Evolutionary conservation across 164 flowering plant species (phyloP).

Genomic region (Warburgia ugandensis): DNA sequence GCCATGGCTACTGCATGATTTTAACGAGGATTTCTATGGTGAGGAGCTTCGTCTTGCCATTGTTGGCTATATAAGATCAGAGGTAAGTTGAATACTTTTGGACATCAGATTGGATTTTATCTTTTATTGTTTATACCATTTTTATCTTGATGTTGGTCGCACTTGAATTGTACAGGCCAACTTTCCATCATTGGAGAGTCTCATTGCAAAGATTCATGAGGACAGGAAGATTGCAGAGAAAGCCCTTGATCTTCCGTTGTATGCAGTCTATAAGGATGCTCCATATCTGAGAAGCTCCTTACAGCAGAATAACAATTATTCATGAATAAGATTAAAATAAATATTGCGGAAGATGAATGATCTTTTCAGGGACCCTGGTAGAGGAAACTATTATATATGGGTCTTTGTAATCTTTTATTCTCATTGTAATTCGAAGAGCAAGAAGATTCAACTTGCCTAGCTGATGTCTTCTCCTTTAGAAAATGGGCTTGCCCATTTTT

Average conservation of each 20-base stretch:
- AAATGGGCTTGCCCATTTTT: no score
- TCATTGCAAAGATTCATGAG: conserved; percentile 66
- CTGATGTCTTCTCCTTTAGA: no score
- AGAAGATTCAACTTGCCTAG: no score
- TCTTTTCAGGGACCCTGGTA: background rate
- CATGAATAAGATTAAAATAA: background rate
- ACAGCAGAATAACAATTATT: conserved; percentile 6
- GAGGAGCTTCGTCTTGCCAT: conserved; percentile 73
- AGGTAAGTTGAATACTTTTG: no score
- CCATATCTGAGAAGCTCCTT: conserved; percentile 32
- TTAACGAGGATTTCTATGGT: conserved; percentile 83
- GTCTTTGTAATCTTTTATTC: no score
- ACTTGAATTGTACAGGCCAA: conserved; percentile 43
- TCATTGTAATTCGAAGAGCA: no score
- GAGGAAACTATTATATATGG: no score
- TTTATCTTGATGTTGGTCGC: background rate
- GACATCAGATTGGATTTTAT: background rate
- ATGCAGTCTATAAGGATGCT: conserved; percentile 44
- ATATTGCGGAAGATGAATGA: background rate
- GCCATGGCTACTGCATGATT: conserved; percentile 95
- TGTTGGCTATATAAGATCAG: conserved; percentile 86
- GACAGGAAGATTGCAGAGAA: conserved; percentile 66
- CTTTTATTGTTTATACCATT: no score
- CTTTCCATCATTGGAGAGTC: conserved; percentile 64
- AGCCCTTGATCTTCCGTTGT: conserved; percentile 79